Evolutionary conservation across 2,329 filamentous ascomycete genomes (phyloP), one percentile per base, ranked within the genome.

Genomic region (Tolypocladium tundrense): DNA sequence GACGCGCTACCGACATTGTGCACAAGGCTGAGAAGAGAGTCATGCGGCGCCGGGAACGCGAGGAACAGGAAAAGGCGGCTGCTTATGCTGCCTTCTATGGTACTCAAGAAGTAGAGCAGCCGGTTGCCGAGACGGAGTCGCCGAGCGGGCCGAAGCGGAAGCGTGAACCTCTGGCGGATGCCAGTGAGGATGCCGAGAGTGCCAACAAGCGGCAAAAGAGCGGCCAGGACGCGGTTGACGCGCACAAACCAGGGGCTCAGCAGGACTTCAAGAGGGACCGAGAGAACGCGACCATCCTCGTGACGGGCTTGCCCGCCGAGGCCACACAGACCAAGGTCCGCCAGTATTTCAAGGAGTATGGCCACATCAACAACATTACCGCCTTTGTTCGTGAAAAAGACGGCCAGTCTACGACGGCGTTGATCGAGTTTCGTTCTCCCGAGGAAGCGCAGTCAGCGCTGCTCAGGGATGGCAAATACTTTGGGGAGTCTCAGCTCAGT

Each of bases 271-370:
- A 90, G 70, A 86, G 94, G 57, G 92, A 99, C 71, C 86, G 94
- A 48, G 94, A 99, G 69, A 88, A 97, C 70, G 88, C 91, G 0
- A 92, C 90, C 0, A 81, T 97, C 53, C 83, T 95, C 56, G 86
- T 96, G 4, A 86, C 83, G 55, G 88, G 91, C 64, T 74, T 99
- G 31, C 91, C 94, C 1, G 65, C 70, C 4, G 82, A 87, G 57
- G 82, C 86, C 1, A 85, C 85, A 0, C 85, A 90, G 66, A 86
- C 83, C 14, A 88, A 87, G 65, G 75, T 97, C 16, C 85, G 88
- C 58, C 89, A 96, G 69, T 97, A 96, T 70, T 97, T 99, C 75
- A 87, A 88, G 67, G 90, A 92, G 61, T 95, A 92, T 65, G 94
- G 94, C 14, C 86, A 85, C 45, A 88, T 97, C 68, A 90, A 91